These are phyloP conservation scores for Aspergillus sp. DNA, from an alignment of 2,329 filamentous ascomycete genomes.

Conservation along the genomic window DNA sequence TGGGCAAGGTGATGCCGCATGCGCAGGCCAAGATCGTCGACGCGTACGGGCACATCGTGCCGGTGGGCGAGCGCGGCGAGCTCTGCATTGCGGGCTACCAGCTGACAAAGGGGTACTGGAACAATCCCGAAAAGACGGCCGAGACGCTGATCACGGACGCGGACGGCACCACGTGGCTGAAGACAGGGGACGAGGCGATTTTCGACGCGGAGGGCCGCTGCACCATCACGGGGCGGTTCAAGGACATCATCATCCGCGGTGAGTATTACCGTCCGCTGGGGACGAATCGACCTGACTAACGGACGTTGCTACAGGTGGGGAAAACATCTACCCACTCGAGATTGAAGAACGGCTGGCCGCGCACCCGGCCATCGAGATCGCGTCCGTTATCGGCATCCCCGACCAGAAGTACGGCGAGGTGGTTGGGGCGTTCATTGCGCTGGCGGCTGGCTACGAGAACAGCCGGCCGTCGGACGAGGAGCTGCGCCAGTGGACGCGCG, in stretches of 20 bases:
- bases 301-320: constrained; percentile 52
- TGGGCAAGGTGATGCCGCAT: constrained; percentile 75
- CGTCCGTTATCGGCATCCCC: constrained; percentile 68
- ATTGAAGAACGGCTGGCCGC: constrained; percentile 70
- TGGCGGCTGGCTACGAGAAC: constrained; percentile 25
- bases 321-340: constrained; percentile 72
- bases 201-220: constrained; percentile 63
- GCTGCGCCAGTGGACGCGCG: constrained; percentile 62
- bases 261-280: no score
- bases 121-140: constrained; percentile 72
- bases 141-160: constrained; percentile 69
- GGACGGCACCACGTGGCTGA: constrained; percentile 57
- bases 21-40: constrained; percentile 76
- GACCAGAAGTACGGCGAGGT: constrained; percentile 73
- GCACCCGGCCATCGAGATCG: constrained; percentile 62
- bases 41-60: constrained; percentile 60
- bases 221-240: constrained; percentile 71
- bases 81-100: constrained; percentile 78
- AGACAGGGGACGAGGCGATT: constrained; percentile 61
- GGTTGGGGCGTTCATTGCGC: constrained; percentile 61
- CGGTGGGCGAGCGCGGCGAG: constrained; percentile 68
- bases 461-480: constrained; percentile 51
- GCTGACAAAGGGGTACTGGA: constrained; percentile 59
- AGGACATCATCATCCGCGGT: constrained; percentile 76
- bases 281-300: background rate